Percentiles rank a stretch among this genome's conserved stretches.
These are phyloP conservation scores for Aleurites moluccanus DNA, from an alignment of 441 rosid species.

Conservation along the genomic window DNA sequence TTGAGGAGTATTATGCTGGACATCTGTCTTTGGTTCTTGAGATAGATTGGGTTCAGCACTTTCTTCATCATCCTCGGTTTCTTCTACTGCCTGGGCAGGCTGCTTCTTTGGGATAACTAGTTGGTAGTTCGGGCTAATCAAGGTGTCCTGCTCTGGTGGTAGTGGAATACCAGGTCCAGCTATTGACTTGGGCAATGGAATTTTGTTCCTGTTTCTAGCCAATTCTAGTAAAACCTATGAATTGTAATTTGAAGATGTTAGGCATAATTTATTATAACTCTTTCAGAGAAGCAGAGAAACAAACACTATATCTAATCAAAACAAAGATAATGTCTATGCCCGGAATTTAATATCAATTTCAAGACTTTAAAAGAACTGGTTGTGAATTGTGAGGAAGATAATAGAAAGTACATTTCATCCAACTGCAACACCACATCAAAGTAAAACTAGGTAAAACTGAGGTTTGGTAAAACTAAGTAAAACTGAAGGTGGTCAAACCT, in stretches of 20 bases:
- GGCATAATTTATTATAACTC: background rate
- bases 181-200: conserved; percentile 75
- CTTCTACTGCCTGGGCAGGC: conserved; percentile 54
- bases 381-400: background rate
- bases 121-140: conserved; percentile 80
- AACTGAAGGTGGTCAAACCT: too few relatives aligned
- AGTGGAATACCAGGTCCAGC: conserved; percentile 69
- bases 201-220: conserved; percentile 79
- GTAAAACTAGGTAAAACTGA: too few relatives aligned
- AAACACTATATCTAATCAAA: background rate
- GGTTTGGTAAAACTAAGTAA: too few relatives aligned
- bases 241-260: conserved; percentile 1
- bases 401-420: background rate
- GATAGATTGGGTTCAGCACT: conserved; percentile 49
- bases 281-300: background rate
- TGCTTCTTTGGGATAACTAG: conserved; percentile 63
- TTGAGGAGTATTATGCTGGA: conserved; percentile 46
- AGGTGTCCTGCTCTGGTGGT: conserved; percentile 79
- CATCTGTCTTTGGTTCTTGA: conserved; percentile 50
- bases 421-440: background rate
- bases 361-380: background rate
- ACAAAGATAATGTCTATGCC: background rate
- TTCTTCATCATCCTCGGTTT: conserved; percentile 75
- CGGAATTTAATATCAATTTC: background rate
- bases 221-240: conserved; percentile 64